phyloP scores from a whole-genome alignment of 441 rosid genomes.

The Melastoma candidum region DNA sequence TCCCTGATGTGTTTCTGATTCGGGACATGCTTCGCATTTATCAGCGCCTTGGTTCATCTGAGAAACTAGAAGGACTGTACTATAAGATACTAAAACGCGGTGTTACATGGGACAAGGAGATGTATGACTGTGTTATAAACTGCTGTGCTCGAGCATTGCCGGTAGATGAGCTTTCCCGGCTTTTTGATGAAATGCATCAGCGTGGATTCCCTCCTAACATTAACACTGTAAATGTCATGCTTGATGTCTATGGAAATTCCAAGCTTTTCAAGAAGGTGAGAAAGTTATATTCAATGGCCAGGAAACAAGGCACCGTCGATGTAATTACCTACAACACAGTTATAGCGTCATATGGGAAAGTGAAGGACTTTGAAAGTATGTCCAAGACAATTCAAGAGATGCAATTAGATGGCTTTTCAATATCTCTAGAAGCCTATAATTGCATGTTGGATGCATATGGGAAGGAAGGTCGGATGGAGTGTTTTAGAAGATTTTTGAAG shows the following conservation, averaged over 20 bases:
- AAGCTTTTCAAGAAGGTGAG: conserved; percentile 55
- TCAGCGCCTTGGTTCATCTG: conserved; percentile 50
- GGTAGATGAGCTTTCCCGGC: conserved; percentile 60
- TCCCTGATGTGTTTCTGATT: conserved; percentile 63
- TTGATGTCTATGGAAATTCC: conserved; percentile 76
- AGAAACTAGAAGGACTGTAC: conserved; percentile 42
- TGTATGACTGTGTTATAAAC: conserved; percentile 75
- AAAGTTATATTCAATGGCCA: conserved; percentile 53
- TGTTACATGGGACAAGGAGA: conserved; percentile 75
- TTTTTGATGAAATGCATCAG: conserved; percentile 64
- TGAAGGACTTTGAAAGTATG: conserved; percentile 51
- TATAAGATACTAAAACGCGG: conserved; percentile 48
- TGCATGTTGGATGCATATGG: conserved; percentile 77
- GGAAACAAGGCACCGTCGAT: conserved; percentile 56
- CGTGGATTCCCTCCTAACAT: conserved; percentile 58
- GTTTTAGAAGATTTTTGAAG: conserved; percentile 52
- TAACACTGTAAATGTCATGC: conserved; percentile 64
- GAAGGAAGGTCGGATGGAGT: conserved; percentile 70
- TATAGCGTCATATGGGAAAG: conserved; percentile 62
- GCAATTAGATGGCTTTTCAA: conserved; percentile 81
- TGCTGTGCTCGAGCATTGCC: conserved; percentile 81
- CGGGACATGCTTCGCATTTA: conserved; percentile 83
- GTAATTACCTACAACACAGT: conserved; percentile 77
- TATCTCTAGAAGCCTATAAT: conserved; percentile 87
- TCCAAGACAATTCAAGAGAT: conserved; percentile 48